phyloP scores from a whole-genome alignment of 106 monocot genomes.

The Dactylorhiza incarnata region DNA sequence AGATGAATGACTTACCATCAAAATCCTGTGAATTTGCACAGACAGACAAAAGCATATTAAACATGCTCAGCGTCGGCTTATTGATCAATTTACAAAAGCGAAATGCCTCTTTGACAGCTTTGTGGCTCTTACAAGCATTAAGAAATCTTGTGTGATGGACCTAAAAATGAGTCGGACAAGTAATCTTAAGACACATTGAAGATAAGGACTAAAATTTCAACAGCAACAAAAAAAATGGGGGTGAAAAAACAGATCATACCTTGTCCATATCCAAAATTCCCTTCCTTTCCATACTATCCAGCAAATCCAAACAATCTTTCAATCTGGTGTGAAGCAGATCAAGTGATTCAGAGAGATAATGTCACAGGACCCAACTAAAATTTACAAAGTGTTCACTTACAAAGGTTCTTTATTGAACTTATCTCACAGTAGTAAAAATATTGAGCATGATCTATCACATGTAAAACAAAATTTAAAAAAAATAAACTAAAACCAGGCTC shows the following conservation, averaged over 20 bases:
- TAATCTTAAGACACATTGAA: conserved; percentile 3
- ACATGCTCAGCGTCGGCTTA: conserved; percentile 67
- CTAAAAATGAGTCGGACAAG: conserved; percentile 20
- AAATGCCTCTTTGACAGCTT: conserved; percentile 69
- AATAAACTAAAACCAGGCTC: neutral
- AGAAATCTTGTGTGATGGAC: conserved; percentile 72
- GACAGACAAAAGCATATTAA: conserved; percentile 81
- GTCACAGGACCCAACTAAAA: neutral
- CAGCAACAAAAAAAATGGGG: neutral
- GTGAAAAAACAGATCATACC: conserved; percentile 27
- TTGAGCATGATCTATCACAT: neutral
- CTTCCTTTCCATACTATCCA: conserved; percentile 56
- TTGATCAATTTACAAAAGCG: conserved; percentile 62
- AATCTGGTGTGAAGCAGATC: conserved; percentile 35
- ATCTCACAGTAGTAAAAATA: neutral
- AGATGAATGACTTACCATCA: conserved; percentile 45
- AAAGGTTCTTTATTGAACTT: neutral
- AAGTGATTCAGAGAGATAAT: conserved; percentile 5
- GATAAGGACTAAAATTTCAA: neutral
- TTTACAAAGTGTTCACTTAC: neutral
- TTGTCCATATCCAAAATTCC: conserved; percentile 89
- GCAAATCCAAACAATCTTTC: conserved; percentile 60
- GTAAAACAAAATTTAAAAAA: neutral
- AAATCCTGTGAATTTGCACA: conserved; percentile 84
- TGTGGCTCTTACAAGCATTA: conserved; percentile 68